Evolutionary conservation across 164 flowering plant species (phyloP), one percentile per base, ranked within the genome.

Genomic region (Vitis vinifera): DNA sequence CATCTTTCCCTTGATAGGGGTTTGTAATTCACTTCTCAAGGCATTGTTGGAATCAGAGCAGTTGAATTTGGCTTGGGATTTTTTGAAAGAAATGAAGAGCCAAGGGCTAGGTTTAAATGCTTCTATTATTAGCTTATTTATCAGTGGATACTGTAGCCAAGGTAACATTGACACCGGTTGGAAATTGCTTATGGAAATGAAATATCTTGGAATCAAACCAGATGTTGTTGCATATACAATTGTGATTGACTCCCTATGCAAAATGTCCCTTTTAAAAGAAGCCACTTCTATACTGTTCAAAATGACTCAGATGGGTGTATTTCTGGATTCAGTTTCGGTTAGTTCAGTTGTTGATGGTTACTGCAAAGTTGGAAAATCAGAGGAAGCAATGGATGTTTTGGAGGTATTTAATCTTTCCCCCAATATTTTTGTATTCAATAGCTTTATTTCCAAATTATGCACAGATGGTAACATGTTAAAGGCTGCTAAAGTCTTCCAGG

Each of bases 211-310:
- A 17, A 69, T 73, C n/a, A 51, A 70, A 71, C 81, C 81, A 53
- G 91, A 87, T 76, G 73, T 79, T 49, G 87, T 87, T 59, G 65
- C 80, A 56, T 85, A 66, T 66, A 77, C 90, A 9, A 77, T 76
- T 31, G 62, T 83, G 29, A 79, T 83, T 63, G 47, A 79, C 67
- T 78, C 79, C 9, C 79, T 87, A 9, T 80, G 86, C 71, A 87
- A 82, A 76, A 56, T 61, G 55, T 70, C 77, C 60, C 63, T 31
- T 57, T 48, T 83, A 23, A 80, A 63, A 67, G 86, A 81, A 75
- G 90, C 87, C 17, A 79, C 79, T 58, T 72, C 83, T 48, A 48
- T 83, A 15, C 56, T 85, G 55, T 85, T 80, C 71, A 83, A 85
- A 74, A 68, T 83, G 72, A 65, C 61, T 50, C 63, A 61, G 29